Base-by-base conservation (phyloP, 345 rosid species). In the Punica granatum region DNA sequence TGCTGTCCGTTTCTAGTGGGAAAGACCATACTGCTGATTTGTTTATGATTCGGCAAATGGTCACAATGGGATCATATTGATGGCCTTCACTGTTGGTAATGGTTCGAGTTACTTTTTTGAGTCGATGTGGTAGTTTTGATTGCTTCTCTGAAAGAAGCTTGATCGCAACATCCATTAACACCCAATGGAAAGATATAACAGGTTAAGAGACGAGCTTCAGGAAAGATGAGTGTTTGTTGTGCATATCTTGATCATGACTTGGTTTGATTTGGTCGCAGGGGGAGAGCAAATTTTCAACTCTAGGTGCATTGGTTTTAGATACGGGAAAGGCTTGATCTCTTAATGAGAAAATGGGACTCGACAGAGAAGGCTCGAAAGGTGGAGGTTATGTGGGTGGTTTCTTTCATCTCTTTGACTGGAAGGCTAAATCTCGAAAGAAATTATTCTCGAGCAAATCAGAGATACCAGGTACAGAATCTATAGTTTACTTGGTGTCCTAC, bases 381-480 rank as follows among this genome's bases (percentile, higher is more conserved):
- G 92, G 92, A 43, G 82, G 93, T n/a, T 86, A 88, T 69, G 89
- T 76, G 0, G 92, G 92, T 62, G 90, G 96, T 26, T 85, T 89
- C 77, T 82, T 89, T 71, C 96, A 89, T 82, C 77, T 93, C 67
- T 93, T 93, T 80, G 98, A 93, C 64, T 93, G 98, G 98, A 87
- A 76, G 46, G 97, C 95, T 28, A 93, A 91, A 82, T 93, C 99
- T 36, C 80, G 92, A 76, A 91, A 93, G 88, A 93, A 89, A 80
- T 78, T 93, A 43, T 90, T 93, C 82, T 86, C 96, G 7, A 78
- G 82, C 87, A 87, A 85, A 67, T 80, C 92, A 14, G 92, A 87
- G 56, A 73, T 77, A 70, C 87, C 88, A 77, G 92, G 92, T 85
- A 70, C 65, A 21, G 37, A 26, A 34, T 48, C 19, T 28, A 37